Base-by-base conservation (phyloP, 768 basidiomycete species). In the Pleurotus eryngii region DNA sequence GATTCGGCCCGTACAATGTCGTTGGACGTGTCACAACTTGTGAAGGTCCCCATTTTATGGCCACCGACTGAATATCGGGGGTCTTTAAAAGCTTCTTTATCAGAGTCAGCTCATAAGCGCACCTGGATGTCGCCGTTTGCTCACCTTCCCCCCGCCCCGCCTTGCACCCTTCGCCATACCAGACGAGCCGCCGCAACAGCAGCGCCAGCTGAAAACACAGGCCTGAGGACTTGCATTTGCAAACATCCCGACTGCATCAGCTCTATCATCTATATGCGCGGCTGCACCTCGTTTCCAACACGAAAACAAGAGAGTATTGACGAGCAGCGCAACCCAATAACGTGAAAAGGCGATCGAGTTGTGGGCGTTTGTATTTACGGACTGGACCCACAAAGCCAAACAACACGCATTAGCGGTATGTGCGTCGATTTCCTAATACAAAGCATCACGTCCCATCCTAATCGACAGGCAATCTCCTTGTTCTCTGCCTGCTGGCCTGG, bases 351-450 rank as follows among this genome's bases (percentile, higher is more conserved):
- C 51, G 51, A 18, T 30, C 27, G 17, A 54, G 38, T 54, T 54
- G 51, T 54, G 51, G 51, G 51, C 51, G 51, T 54, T 54, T 54
- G 51, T 54, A 54, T 54, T 54, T 54, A 11, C 39, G 15, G 39
- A 20, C 15, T 54, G 51, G 51, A 54, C 51, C 51, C 51, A 54
- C 51, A 54, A 42, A 39, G 27, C 39, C 51, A 54, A 54, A 54
- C 38, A 54, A 54, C 51, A 42, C 51, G 37, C 39, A 40, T 30
- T 40, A 39, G 51, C 22, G 51, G 51, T 54, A 54, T 54, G 51
- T 54, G 51, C 39, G 42, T 40, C 51, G 39, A 42, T 26, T 54
- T 15, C 51, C 51, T 54, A 40, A 54, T 54, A 54, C 51, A 54
- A 54, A 54, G 51, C 11, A 54, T 42, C 51, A 54, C 9, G 18